A percentile compares a stretch with the other conserved stretches of the same genome.
These are phyloP conservation scores for Mortierella alpina DNA, from an alignment of 192 early-diverging fungal genomes.

Conservation along the genomic window DNA sequence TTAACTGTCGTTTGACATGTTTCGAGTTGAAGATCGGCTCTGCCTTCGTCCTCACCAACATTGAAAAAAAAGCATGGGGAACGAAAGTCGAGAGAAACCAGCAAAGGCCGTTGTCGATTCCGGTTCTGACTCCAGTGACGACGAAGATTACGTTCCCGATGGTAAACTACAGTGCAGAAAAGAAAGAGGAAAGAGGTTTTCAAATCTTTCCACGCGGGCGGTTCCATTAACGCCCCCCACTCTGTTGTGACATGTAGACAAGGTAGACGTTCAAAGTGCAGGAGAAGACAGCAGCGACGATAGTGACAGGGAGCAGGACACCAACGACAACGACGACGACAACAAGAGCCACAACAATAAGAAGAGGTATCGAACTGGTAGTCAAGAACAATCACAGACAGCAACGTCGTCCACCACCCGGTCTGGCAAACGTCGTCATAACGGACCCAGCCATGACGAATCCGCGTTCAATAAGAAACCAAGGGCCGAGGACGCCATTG, in stretches of 20 bases:
- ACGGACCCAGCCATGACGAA: neutral
- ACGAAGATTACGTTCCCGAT: slow-evolving; percentile 52
- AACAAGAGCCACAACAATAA: neutral
- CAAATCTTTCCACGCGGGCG: neutral
- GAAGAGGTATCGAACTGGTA: too few relatives aligned
- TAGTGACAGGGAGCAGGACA: slow-evolving; percentile 20
- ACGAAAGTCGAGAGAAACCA: slow-evolving; percentile 12
- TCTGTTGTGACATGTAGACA: slow-evolving; percentile 1
- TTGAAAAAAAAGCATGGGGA: too few relatives aligned
- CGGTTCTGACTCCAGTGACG: slow-evolving; percentile 46
- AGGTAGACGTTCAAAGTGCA: slow-evolving; percentile 32
- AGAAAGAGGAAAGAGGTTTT: neutral
- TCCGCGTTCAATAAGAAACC: slow-evolving; percentile 4
- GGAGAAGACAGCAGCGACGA: slow-evolving; percentile 25
- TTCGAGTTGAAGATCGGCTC: too few relatives aligned
- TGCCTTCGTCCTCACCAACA: too few relatives aligned
- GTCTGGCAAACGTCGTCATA: slow-evolving; percentile 29
- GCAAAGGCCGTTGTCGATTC: slow-evolving; percentile 26
- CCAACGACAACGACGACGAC: neutral
- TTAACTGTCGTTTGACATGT: too few relatives aligned
- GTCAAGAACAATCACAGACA: neutral
- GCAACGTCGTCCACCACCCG: slow-evolving; percentile 16
- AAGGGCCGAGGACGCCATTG: neutral
- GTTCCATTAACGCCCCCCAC: neutral
- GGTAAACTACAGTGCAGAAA: slow-evolving; percentile 8